phyloP scores from a whole-genome alignment of 2,329 filamentous ascomycete species.

The Fusarium anthophilum region DNA sequence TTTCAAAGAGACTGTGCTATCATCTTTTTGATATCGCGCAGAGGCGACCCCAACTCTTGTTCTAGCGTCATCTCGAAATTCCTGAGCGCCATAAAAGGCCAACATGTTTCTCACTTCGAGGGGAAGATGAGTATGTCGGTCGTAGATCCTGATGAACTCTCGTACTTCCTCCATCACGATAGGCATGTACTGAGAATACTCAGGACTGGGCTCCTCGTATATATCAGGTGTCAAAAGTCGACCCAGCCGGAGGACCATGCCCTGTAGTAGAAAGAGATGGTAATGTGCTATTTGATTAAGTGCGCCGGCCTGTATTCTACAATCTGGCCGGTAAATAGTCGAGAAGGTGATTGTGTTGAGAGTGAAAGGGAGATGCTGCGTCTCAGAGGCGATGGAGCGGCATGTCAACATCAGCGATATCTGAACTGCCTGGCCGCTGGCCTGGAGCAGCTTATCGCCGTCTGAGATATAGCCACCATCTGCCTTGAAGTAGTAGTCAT shows the following conservation, averaged over 20 bases:
- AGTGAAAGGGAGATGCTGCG: neutral
- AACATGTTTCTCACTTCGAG: fast-evolving
- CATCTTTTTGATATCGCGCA: neutral
- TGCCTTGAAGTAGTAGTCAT: neutral
- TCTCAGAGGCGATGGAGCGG: neutral
- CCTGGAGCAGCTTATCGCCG: neutral
- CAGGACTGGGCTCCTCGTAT: fast-evolving
- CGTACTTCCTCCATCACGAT: neutral
- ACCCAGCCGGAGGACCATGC: fast-evolving
- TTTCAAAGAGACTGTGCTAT: neutral
- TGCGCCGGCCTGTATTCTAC: fast-evolving
- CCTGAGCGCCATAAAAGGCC: fast-evolving
- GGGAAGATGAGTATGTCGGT: fast-evolving
- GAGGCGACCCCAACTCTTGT: neutral
- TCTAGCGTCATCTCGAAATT: neutral
- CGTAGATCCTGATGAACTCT: fast-evolving
- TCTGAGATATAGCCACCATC: neutral
- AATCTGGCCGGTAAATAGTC: neutral
- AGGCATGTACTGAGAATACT: neutral
- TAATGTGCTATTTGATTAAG: fast-evolving
- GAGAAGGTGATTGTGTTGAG: neutral
- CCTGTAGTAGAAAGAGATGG: fast-evolving
- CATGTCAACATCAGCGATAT: neutral
- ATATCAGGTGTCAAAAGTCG: neutral
- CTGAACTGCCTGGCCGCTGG: neutral